Conservation (phyloP, 768 basidiomycete species). For the Boletus huronensis region DNA sequence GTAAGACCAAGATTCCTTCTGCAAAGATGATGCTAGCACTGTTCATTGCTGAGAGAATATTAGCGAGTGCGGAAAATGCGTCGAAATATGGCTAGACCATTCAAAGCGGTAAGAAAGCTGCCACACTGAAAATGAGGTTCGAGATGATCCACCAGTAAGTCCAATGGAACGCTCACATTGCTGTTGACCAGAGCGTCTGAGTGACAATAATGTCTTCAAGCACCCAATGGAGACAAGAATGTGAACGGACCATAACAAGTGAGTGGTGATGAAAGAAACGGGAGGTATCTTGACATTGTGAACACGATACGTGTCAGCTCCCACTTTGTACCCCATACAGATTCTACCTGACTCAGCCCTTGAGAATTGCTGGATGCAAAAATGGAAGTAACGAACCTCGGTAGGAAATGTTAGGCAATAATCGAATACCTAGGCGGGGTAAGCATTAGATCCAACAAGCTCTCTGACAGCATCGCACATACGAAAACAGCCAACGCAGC, state of each 20-base stretch:
- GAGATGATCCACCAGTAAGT: neutral
- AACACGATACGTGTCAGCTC: conserved; percentile 20
- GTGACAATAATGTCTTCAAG: neutral
- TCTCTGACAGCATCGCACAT: neutral
- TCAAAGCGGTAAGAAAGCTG: conserved; percentile 8
- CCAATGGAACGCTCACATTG: conserved; percentile 1
- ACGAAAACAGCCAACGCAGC: conserved; percentile 19
- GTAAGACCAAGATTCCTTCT: conserved; percentile 22
- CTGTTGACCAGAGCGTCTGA: conserved; percentile 6
- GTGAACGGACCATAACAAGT: conserved; percentile 17
- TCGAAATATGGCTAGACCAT: conserved; percentile 7
- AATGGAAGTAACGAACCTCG: conserved; percentile 14
- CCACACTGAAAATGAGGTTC: conserved; percentile 17
- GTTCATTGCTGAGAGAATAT: conserved; percentile 12
- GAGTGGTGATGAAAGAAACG: conserved; percentile 15
- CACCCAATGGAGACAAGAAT: neutral
- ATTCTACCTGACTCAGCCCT: conserved; percentile 12
- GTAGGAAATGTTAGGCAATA: conserved; percentile 24
- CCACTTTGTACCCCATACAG: conserved; percentile 26
- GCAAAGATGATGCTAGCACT: conserved; percentile 13
- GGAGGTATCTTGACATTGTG: conserved; percentile 26
- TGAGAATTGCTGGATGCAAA: neutral
- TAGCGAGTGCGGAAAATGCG: neutral
- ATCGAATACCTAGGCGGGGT: conserved; percentile 12
- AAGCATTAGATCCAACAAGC: neutral